These are phyloP conservation scores for Kazachstania psychrophila DNA, from an alignment of 805 yeast genomes.

Conservation along the genomic window DNA sequence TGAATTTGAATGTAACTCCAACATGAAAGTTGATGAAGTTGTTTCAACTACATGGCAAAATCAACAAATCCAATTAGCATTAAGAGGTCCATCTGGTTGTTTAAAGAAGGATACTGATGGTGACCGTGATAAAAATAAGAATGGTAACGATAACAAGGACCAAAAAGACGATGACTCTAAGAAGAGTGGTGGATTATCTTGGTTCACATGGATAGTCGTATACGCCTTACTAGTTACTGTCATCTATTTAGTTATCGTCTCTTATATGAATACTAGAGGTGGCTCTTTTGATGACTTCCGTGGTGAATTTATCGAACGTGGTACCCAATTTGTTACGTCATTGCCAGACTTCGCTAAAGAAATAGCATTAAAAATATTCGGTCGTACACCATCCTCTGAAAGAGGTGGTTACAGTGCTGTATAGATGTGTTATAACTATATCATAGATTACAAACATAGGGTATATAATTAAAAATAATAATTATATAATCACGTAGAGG, in stretches of 20 bases:
- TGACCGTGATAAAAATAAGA: slow-evolving; percentile 15
- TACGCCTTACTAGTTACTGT: slow-evolving; percentile 61
- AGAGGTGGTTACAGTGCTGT: slow-evolving; percentile 95
- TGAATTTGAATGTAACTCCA: slow-evolving; percentile 39
- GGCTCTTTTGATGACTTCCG: slow-evolving; percentile 57
- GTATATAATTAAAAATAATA: too few relatives aligned
- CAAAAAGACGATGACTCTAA: slow-evolving; percentile 19
- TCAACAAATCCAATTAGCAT: slow-evolving; percentile 17
- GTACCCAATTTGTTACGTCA: slow-evolving; percentile 46
- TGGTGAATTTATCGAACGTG: slow-evolving; percentile 65
- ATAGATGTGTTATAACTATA: too few relatives aligned
- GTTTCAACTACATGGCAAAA: slow-evolving; percentile 20
- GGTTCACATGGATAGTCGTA: slow-evolving; percentile 72
- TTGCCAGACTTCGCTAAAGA: slow-evolving; percentile 62
- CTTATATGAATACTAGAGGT: slow-evolving; percentile 66
- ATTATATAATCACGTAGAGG: too few relatives aligned
- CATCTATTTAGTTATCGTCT: slow-evolving; percentile 57
- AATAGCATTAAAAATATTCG: slow-evolving; percentile 54
- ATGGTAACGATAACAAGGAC: slow-evolving; percentile 19
- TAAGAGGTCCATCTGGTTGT: slow-evolving; percentile 40
- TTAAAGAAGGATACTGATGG: slow-evolving; percentile 23
- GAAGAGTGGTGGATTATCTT: slow-evolving; percentile 30
- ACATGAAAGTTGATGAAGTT: slow-evolving; percentile 28
- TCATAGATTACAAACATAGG: too few relatives aligned
- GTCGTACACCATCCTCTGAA: slow-evolving; percentile 35